Conservation (phyloP, 352 stramenopile species). For the Phytophthora litchii region DNA sequence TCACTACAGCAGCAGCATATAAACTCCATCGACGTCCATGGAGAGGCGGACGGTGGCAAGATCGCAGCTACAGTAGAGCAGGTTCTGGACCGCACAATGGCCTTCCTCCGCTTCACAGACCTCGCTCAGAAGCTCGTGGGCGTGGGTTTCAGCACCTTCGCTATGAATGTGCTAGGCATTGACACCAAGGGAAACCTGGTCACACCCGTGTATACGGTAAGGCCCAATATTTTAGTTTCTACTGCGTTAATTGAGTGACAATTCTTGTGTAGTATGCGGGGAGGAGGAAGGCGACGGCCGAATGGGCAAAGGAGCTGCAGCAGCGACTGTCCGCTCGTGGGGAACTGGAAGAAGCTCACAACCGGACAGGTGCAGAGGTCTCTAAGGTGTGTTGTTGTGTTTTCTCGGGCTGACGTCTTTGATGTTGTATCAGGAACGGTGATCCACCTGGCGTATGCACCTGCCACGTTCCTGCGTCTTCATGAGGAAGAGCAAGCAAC, state of each 20-base stretch:
- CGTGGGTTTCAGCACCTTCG: slow-evolving; percentile 93
- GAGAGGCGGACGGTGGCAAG: slow-evolving; percentile 57
- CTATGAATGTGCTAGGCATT: slow-evolving; percentile 94
- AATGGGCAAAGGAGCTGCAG: slow-evolving; percentile 57
- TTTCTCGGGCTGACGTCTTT: too few species aligned
- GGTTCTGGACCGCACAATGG: slow-evolving; percentile 50
- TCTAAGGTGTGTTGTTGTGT: too few species aligned
- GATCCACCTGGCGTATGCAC: slow-evolving; percentile 90
- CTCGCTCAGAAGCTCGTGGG: slow-evolving; percentile 58
- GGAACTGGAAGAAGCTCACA: slow-evolving; percentile 59
- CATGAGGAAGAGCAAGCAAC: slow-evolving; percentile 55
- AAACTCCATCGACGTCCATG: slow-evolving; percentile 53
- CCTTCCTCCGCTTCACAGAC: slow-evolving; percentile 52
- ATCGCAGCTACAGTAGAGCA: slow-evolving; percentile 59
- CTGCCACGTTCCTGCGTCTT: slow-evolving; percentile 87
- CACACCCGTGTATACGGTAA: slow-evolving; percentile 82
- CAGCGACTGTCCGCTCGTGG: slow-evolving; percentile 44
- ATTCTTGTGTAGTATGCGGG: slow-evolving; percentile 60
- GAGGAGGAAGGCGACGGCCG: slow-evolving; percentile 48
- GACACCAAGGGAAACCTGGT: slow-evolving; percentile 68
- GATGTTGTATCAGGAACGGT: slow-evolving; percentile 38
- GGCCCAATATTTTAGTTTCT: background rate
- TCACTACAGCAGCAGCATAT: slow-evolving; percentile 72
- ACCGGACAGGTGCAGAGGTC: slow-evolving; percentile 52
- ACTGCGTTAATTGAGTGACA: background rate